Percentiles rank a stretch among this genome's conserved stretches.
Conservation (phyloP, 2,329 filamentous ascomycete species). For the Fusarium robinianum region DNA sequence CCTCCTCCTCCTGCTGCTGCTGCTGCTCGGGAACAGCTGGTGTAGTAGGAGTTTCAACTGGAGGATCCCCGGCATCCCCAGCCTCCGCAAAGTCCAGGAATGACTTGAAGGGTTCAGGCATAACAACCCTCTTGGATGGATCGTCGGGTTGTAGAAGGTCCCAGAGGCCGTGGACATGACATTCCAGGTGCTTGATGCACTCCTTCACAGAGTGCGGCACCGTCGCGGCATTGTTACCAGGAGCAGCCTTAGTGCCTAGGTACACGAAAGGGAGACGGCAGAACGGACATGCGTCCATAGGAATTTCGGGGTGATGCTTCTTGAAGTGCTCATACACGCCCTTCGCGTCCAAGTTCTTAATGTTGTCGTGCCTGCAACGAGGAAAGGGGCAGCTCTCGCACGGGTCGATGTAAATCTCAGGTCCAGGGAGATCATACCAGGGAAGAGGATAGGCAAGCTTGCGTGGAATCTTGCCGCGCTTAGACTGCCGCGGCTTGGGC, state of each 20-base stretch:
- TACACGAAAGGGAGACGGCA: constrained; percentile 17
- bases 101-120: too few species aligned
- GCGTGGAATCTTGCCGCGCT: constrained; percentile 13
- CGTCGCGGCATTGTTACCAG: background rate
- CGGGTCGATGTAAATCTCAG: constrained; percentile 4
- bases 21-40: too few species aligned
- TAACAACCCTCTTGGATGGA: background rate
- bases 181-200: constrained; percentile 30
- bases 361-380: background rate
- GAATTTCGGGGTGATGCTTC: background rate
- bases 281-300: constrained; percentile 17
- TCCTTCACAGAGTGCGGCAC: background rate
- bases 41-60: too few species aligned
- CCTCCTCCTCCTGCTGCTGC: too few species aligned
- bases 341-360: constrained; percentile 8
- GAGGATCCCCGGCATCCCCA: too few species aligned
- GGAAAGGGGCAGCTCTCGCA: constrained; percentile 7
- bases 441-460: constrained; percentile 10
- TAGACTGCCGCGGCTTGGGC: background rate
- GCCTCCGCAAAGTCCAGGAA: too few species aligned
- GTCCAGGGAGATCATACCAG: constrained; percentile 25
- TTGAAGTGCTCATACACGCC: constrained; percentile 22
- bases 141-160: constrained; percentile 5
- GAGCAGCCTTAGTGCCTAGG: background rate
- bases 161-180: constrained; percentile 30